Conservation (phyloP, 495 filamentous ascomycete genomes). For the Penicillium goetzii region DNA sequence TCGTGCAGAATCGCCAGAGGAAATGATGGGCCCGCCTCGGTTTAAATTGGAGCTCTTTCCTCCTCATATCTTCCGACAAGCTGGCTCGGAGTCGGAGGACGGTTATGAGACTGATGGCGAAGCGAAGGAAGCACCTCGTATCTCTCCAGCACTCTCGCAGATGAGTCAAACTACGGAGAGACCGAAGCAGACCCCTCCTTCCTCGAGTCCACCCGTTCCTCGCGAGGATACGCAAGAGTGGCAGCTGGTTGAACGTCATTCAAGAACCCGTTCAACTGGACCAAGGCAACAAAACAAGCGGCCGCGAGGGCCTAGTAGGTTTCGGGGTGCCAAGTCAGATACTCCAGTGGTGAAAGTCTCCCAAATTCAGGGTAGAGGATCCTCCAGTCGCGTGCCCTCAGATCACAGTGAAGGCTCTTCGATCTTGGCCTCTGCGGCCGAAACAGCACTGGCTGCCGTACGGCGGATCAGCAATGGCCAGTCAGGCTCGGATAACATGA, state of each 20-base stretch:
- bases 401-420: conserved; percentile 28
- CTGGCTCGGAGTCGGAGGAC: conserved; percentile 37
- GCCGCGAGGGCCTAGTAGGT: conserved; percentile 32
- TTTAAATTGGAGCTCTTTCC: conserved; percentile 42
- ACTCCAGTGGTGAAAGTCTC: conserved; percentile 41
- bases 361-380: conserved; percentile 39
- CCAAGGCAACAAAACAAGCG: conserved; percentile 22
- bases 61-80: conserved; percentile 43
- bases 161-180: conserved; percentile 39
- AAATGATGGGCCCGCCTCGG: conserved; percentile 30
- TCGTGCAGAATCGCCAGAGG: conserved; percentile 42
- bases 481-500: conserved; percentile 17
- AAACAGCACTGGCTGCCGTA: conserved; percentile 44
- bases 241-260: conserved; percentile 41
- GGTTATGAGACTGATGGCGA: conserved; percentile 54
- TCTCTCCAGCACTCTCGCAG: conserved; percentile 42
- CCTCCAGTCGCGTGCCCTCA: conserved; percentile 33
- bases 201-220: conserved; percentile 29
- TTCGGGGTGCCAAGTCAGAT: conserved; percentile 38
- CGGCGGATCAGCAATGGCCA: conserved; percentile 41
- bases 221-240: conserved; percentile 39
- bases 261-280: conserved; percentile 24
- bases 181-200: conserved; percentile 32
- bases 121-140: conserved; percentile 20
- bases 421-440: conserved; percentile 39